Percentiles rank a stretch among this genome's conserved stretches.
phyloP scores from a whole-genome alignment of 805 yeast species.

The Candida schatavii region DNA sequence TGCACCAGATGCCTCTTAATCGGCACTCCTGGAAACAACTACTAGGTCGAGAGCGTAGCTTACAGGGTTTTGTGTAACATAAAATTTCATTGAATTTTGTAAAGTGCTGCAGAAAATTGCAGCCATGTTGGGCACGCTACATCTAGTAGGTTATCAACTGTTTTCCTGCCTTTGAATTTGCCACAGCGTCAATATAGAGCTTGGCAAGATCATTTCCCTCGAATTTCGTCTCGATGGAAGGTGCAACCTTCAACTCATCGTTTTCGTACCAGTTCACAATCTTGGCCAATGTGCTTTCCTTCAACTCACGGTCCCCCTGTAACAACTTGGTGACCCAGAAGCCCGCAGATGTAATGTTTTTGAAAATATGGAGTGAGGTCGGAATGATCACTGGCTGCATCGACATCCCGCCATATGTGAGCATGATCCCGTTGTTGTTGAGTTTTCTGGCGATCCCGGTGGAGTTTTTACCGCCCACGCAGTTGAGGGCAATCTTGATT shows the following conservation, averaged over 20 bases:
- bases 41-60: no score
- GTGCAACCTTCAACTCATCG: slow-evolving; percentile 36
- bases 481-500: slow-evolving; percentile 79
- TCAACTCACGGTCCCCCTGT: slow-evolving; percentile 33
- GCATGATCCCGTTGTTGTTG: slow-evolving; percentile 67
- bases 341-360: slow-evolving; percentile 80
- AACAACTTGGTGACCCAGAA: slow-evolving; percentile 80
- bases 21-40: no score
- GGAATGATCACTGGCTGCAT: slow-evolving; percentile 92
- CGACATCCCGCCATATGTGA: slow-evolving; percentile 98
- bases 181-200: slow-evolving; percentile 28
- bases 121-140: no score
- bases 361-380: slow-evolving; percentile 85
- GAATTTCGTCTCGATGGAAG: slow-evolving; percentile 28
- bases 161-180: slow-evolving; percentile 35
- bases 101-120: no score
- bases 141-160: slow-evolving; percentile 28
- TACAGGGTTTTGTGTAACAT: no score
- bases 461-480: slow-evolving; percentile 89
- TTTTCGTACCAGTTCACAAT: slow-evolving; percentile 41
- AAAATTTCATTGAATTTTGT: no score
- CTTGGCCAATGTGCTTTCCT: slow-evolving; percentile 32
- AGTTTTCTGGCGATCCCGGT: slow-evolving; percentile 82
- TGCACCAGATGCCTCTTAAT: no score
- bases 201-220: slow-evolving; percentile 24